A percentile compares a stretch with the other conserved stretches of the same genome.
phyloP scores from a whole-genome alignment of 1,139 yeast genomes.

The Zhuliangozyma parablackwelliae region DNA sequence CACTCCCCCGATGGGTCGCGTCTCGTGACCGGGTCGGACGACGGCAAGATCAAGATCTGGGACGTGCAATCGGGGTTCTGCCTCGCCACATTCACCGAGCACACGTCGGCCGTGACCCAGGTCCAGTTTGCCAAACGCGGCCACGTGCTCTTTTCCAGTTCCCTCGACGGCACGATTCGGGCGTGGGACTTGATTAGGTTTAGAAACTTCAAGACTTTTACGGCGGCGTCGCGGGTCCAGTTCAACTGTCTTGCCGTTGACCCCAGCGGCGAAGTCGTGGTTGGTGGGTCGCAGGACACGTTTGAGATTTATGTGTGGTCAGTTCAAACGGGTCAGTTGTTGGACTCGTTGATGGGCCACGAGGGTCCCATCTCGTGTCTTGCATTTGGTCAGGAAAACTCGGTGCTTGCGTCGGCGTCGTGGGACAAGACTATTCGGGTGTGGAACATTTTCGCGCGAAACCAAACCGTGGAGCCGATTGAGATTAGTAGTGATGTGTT shows the following conservation, averaged over 20 bases:
- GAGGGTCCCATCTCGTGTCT: constrained; percentile 92
- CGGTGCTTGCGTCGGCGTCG: constrained; percentile 82
- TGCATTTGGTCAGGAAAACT: constrained; percentile 77
- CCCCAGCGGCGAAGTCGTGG: constrained; percentile 94
- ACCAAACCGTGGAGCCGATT: constrained; percentile 86
- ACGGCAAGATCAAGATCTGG: constrained; percentile 96
- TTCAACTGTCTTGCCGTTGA: constrained; percentile 90
- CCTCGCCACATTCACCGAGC: constrained; percentile 87
- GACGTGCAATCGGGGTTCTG: constrained; percentile 92
- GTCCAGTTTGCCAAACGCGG: constrained; percentile 85
- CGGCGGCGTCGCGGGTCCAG: constrained; percentile 85
- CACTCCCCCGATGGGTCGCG: constrained; percentile 96
- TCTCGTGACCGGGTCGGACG: constrained; percentile 91
- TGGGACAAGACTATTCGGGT: constrained; percentile 95
- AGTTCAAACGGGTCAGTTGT: constrained; percentile 88
- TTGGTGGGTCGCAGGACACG: constrained; percentile 90
- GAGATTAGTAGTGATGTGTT: constrained; percentile 84
- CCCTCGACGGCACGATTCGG: constrained; percentile 93
- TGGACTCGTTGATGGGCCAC: constrained; percentile 87
- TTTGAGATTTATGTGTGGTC: constrained; percentile 96
- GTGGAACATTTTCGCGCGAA: constrained; percentile 88
- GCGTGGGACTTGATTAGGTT: constrained; percentile 95
- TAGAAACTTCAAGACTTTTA: constrained; percentile 90
- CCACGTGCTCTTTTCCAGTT: constrained; percentile 83
- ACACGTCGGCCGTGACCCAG: constrained; percentile 82